A percentile compares a stretch with the other conserved stretches of the same genome.
These are phyloP conservation scores for Aurantiochytrium sp. DNA, from an alignment of 108 stramenopile species.

Conservation along the genomic window DNA sequence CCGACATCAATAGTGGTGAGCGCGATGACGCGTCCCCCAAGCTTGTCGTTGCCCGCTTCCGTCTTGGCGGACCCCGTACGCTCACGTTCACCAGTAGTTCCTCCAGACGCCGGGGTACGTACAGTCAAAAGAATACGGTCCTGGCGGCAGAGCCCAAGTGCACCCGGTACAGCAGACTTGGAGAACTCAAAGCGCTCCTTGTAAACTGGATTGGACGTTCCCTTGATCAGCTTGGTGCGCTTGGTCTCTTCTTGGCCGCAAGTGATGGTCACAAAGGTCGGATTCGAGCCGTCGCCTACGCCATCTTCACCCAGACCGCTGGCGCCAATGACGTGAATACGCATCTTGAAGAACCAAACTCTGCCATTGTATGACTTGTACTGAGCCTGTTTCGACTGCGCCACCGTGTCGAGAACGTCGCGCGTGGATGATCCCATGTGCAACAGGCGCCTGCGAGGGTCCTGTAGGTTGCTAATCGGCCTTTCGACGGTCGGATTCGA, in stretches of 20 bases:
- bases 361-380: not conserved
- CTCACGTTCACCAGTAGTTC: not conserved
- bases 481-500: not conserved
- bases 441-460: not conserved
- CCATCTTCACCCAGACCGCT: not conserved
- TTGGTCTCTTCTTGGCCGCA: not conserved
- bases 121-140: not conserved
- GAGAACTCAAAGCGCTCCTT: constrained; percentile 7
- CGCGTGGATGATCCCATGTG: not conserved
- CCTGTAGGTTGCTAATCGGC: not conserved
- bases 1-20: not conserved
- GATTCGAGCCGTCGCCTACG: not conserved
- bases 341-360: not conserved
- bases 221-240: not conserved
- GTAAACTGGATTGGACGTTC: not conserved
- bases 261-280: not conserved
- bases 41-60: not conserved
- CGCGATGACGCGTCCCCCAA: not conserved
- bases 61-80: not conserved
- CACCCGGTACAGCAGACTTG: not conserved
- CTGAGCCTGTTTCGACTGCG: not conserved
- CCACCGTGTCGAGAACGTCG: not conserved
- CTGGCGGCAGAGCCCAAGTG: not conserved
- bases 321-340: not conserved
- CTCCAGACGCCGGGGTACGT: not conserved